Percentiles rank a stretch among this genome's conserved stretches.
Evolutionary conservation across 164 flowering plant genomes (phyloP).

Genomic region (Stephania cephalantha): DNA sequence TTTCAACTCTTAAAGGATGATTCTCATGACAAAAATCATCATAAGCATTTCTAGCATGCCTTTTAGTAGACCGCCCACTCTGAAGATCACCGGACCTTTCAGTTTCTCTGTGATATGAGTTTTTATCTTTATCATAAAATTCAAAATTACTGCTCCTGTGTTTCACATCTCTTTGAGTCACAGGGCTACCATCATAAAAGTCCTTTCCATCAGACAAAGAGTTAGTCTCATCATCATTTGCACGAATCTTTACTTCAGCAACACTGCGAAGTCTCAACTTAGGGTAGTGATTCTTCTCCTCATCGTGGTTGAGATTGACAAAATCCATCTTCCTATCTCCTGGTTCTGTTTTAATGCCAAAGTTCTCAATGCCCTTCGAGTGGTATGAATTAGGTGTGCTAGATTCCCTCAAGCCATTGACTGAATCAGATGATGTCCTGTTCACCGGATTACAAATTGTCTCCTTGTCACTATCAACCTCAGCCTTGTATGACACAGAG

Average conservation of each 20-base stretch:
- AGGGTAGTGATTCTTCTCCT: slow-evolving; percentile 7
- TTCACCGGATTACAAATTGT: slow-evolving; percentile 12
- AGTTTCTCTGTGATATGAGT: slow-evolving; percentile 18
- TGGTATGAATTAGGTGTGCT: slow-evolving; percentile 13
- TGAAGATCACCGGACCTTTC: slow-evolving; percentile 12
- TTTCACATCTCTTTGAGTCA: slow-evolving; percentile 12
- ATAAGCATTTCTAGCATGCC: slow-evolving; percentile 13
- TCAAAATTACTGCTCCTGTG: slow-evolving; percentile 15
- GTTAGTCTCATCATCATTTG: slow-evolving; percentile 17
- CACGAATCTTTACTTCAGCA: slow-evolving; percentile 12
- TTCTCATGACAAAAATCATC: slow-evolving; percentile 16
- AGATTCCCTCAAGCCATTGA: slow-evolving; percentile 14
- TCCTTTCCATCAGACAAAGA: slow-evolving; percentile 12
- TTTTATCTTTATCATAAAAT: slow-evolving; percentile 21
- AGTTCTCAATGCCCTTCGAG: slow-evolving; percentile 19
- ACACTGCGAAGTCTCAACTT: slow-evolving; percentile 14
- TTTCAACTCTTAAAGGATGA: slow-evolving; percentile 17
- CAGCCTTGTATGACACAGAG: slow-evolving; percentile 20
- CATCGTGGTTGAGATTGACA: slow-evolving; percentile 11
- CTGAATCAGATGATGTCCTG: slow-evolving; percentile 20
- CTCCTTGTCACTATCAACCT: slow-evolving; percentile 15
- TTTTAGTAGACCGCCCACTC: slow-evolving; percentile 16
- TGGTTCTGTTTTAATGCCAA: slow-evolving; percentile 12
- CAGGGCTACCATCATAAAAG: slow-evolving; percentile 12
- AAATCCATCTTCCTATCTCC: slow-evolving; percentile 11